phyloP scores from a whole-genome alignment of 2,329 filamentous ascomycete species.

The Fusarium sp. region DNA sequence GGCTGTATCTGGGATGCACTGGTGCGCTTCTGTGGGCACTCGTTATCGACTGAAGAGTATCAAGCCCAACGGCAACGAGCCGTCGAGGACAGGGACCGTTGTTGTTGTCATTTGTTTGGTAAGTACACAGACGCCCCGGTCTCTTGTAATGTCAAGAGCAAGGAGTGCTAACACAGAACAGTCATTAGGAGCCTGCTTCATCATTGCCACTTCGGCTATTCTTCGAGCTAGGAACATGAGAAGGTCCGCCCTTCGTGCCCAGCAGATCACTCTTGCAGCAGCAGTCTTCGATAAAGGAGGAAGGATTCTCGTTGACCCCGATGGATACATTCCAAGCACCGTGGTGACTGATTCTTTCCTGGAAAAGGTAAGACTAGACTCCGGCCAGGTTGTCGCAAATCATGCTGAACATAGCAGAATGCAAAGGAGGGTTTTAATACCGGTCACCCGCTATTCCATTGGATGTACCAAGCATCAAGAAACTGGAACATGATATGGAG shows the following conservation, averaged over 20 bases:
- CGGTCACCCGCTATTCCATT: slow-evolving; percentile 82
- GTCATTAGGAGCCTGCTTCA: slow-evolving; percentile 69
- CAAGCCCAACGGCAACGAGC: slow-evolving; percentile 45
- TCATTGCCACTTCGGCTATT: slow-evolving; percentile 65
- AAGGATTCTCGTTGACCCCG: slow-evolving; percentile 73
- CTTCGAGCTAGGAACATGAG: slow-evolving; percentile 62
- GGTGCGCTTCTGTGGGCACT: slow-evolving; percentile 79
- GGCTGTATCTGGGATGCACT: slow-evolving; percentile 88
- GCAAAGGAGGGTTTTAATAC: slow-evolving; percentile 79
- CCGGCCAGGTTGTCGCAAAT: background rate
- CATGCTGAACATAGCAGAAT: slow-evolving; percentile 39
- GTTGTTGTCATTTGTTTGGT: slow-evolving; percentile 79
- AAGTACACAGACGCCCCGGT: slow-evolving; percentile 42
- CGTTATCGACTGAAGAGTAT: slow-evolving; percentile 66
- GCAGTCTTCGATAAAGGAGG: slow-evolving; percentile 75
- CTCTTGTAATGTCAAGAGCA: background rate
- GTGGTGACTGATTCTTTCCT: slow-evolving; percentile 84
- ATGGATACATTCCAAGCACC: slow-evolving; percentile 74
- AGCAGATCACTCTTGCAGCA: slow-evolving; percentile 67
- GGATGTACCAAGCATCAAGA: slow-evolving; percentile 83
- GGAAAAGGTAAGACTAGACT: slow-evolving; percentile 60
- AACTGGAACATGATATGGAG: slow-evolving; percentile 77
- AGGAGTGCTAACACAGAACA: slow-evolving; percentile 42
- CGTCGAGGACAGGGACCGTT: slow-evolving; percentile 71
- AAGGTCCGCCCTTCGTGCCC: slow-evolving; percentile 65